Evolutionary conservation across 2,329 filamentous ascomycete species (phyloP).

Genomic region (Cucurbitaria berberidis): DNA sequence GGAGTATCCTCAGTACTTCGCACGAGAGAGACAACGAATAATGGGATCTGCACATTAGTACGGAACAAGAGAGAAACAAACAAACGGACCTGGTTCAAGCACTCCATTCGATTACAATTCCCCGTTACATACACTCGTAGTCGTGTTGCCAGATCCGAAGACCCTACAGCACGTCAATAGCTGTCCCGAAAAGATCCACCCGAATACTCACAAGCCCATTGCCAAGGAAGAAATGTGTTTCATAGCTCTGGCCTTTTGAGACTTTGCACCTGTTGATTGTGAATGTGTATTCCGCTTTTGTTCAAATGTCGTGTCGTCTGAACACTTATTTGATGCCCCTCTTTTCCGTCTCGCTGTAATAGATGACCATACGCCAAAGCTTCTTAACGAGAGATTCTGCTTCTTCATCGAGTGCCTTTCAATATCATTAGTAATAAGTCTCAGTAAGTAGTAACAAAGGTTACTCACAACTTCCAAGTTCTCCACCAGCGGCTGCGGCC

Average conservation of each 20-base stretch:
- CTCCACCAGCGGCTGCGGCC: conserved; percentile 80
- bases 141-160: conserved; percentile 26
- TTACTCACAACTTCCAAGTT: conserved; percentile 79
- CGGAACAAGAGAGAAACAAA: neutral
- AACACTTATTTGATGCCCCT: conserved; percentile 65
- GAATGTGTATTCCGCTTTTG: neutral
- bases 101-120: conserved; percentile 4
- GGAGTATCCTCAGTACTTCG: neutral
- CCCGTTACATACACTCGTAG: conserved; percentile 12
- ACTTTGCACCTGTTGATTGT: neutral
- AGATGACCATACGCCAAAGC: conserved; percentile 97
- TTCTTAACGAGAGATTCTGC: conserved; percentile 94
- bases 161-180: conserved; percentile 29
- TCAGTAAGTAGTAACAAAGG: conserved; percentile 2
- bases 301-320: neutral
- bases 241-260: neutral
- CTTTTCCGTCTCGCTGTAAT: conserved; percentile 95
- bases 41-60: neutral
- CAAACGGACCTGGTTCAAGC: conserved; percentile 3
- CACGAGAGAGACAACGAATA: neutral
- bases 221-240: neutral
- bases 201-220: conserved; percentile 22
- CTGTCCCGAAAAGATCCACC: conserved; percentile 7
- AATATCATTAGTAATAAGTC: conserved; percentile 46
- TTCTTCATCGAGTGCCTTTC: conserved; percentile 87